Conservation (phyloP, 2,329 filamentous ascomycete genomes). For the Shiraia sp. region DNA sequence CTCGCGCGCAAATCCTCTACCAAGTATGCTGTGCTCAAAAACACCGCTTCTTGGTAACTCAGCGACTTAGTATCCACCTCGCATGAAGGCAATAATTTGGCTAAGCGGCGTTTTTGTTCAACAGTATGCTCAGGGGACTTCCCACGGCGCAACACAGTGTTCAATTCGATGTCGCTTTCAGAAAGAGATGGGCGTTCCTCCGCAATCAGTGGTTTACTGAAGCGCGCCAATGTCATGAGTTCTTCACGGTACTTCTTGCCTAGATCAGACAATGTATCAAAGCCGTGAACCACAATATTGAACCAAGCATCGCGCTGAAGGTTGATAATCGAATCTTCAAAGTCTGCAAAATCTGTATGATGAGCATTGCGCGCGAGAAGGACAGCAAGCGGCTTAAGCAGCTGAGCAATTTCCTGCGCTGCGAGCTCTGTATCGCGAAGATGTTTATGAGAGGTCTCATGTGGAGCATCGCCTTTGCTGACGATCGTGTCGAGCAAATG, state of each 20-base stretch:
- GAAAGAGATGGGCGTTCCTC: constrained; percentile 87
- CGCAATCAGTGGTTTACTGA: constrained; percentile 84
- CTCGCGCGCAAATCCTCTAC: constrained; percentile 87
- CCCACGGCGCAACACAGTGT: constrained; percentile 86
- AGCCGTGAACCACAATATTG: constrained; percentile 94
- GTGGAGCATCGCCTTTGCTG: constrained; percentile 83
- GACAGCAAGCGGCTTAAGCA: constrained; percentile 84
- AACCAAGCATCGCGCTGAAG: constrained; percentile 94
- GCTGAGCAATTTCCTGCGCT: constrained; percentile 82
- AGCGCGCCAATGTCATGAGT: constrained; percentile 79
- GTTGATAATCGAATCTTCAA: constrained; percentile 59
- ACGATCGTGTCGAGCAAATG: constrained; percentile 86
- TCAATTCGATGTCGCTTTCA: constrained; percentile 95
- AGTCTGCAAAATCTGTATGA: constrained; percentile 63
- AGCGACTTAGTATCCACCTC: constrained; percentile 78
- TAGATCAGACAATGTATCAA: constrained; percentile 73
- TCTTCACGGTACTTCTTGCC: constrained; percentile 75
- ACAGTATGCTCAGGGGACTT: constrained; percentile 77
- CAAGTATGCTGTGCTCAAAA: constrained; percentile 85
- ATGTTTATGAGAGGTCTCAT: constrained; percentile 70
- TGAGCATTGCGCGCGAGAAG: constrained; percentile 65
- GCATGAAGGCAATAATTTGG: constrained; percentile 73
- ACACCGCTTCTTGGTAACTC: constrained; percentile 88
- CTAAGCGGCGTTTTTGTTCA: constrained; percentile 79
- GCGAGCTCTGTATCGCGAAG: constrained; percentile 81